These are phyloP conservation scores for Boletus hoseneyae DNA, from an alignment of 1,284 basidiomycete species.

Conservation along the genomic window DNA sequence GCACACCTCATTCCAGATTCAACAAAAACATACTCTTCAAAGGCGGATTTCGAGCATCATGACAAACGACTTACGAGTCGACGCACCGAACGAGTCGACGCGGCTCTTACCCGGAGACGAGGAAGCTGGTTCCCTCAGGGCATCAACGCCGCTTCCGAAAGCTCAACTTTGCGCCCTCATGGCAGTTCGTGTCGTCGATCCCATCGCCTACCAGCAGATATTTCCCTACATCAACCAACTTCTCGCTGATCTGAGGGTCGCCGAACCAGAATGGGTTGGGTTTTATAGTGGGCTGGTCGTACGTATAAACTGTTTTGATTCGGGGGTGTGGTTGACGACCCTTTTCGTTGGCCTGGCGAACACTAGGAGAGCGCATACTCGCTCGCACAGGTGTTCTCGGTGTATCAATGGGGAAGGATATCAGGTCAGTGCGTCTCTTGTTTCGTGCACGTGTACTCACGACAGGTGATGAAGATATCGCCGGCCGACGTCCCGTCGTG, in stretches of 20 bases:
- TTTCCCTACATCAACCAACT: constrained; percentile 66
- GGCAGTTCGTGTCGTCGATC: constrained; percentile 52
- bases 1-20: background rate
- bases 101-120: constrained; percentile 11
- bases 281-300: constrained; percentile 64
- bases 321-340: background rate
- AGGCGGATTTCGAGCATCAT: too few species aligned
- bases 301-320: background rate
- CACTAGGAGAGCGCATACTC: constrained; percentile 59
- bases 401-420: constrained; percentile 58
- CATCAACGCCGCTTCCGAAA: constrained; percentile 15
- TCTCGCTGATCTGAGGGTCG: constrained; percentile 50
- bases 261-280: constrained; percentile 55
- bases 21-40: too few species aligned
- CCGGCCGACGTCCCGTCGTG: constrained; percentile 60
- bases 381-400: constrained; percentile 55
- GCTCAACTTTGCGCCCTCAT: constrained; percentile 19
- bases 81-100: constrained; percentile 8
- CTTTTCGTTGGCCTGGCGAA: background rate
- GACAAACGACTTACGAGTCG: background rate
- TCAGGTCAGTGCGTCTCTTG: constrained; percentile 49
- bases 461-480: constrained; percentile 36
- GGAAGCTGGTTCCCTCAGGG: background rate
- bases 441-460: background rate
- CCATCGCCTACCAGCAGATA: constrained; percentile 55